A percentile compares a stretch with the other conserved stretches of the same genome.
These are phyloP conservation scores for Amyloporia xantha DNA, from an alignment of 768 basidiomycete species.

Conservation along the genomic window DNA sequence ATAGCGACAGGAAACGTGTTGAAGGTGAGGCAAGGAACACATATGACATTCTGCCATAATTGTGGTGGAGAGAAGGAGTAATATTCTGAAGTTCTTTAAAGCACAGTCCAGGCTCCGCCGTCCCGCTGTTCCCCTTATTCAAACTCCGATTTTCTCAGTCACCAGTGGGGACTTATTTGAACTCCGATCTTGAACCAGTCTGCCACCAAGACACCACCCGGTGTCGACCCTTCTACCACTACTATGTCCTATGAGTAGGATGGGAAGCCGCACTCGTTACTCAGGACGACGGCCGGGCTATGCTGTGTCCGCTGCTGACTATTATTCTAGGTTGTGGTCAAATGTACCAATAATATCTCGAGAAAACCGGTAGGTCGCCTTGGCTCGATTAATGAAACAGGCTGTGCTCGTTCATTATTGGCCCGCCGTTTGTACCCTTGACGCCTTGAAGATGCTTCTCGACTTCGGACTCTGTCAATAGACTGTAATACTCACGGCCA, in stretches of 20 bases:
- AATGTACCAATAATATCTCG: neutral
- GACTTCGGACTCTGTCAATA: neutral
- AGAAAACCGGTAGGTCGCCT: neutral
- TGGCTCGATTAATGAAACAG: neutral
- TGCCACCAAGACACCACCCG: neutral
- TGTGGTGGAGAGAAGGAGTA: neutral
- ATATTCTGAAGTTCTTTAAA: neutral
- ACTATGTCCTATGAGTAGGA: neutral
- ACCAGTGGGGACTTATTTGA: no score
- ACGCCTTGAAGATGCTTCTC: conserved; percentile 2
- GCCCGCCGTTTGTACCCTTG: neutral
- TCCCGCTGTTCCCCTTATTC: neutral
- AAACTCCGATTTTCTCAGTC: neutral
- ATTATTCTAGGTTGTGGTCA: neutral
- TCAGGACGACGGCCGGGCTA: neutral
- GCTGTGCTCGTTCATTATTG: neutral
- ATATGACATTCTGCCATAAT: neutral
- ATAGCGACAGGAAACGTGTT: conserved; percentile 3
- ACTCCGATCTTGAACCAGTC: neutral
- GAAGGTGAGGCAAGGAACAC: neutral
- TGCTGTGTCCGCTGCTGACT: neutral
- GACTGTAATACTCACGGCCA: neutral
- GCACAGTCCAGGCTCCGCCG: neutral
- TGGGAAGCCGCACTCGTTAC: neutral
- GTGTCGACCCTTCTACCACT: neutral